Conservation (phyloP, 2,329 filamentous ascomycete species). For the Teratosphaeria nubilosa region DNA sequence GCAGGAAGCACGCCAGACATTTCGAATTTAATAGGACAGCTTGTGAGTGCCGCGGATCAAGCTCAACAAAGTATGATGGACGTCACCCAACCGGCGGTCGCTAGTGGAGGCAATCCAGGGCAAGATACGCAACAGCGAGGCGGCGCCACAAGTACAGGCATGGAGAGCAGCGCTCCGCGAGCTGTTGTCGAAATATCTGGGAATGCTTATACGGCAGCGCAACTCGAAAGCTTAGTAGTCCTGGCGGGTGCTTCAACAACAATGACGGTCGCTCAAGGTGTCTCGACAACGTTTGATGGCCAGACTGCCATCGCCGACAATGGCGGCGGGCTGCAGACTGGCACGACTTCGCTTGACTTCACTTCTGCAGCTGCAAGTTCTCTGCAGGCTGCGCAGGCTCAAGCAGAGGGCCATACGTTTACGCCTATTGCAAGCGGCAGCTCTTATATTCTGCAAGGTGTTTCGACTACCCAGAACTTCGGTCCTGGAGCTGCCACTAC, state of each 20-base stretch:
- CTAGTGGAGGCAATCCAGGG: background rate
- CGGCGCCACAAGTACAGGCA: background rate
- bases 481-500: no score
- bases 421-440: no score
- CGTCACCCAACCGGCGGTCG: background rate
- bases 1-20: background rate
- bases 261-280: background rate
- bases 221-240: background rate
- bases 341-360: no score
- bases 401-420: no score
- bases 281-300: background rate
- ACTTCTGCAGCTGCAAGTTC: no score
- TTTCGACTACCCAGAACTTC: no score
- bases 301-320: background rate
- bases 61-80: background rate
- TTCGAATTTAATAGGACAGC: background rate
- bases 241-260: background rate
- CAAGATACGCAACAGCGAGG: background rate
- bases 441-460: no score
- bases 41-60: background rate
- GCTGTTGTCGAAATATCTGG: background rate
- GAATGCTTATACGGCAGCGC: background rate
- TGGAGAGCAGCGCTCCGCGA: background rate
- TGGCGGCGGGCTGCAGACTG: background rate
- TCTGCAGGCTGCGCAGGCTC: no score